phyloP scores from a whole-genome alignment of 257 asterid species.

The Ocimum tenuiflorum region DNA sequence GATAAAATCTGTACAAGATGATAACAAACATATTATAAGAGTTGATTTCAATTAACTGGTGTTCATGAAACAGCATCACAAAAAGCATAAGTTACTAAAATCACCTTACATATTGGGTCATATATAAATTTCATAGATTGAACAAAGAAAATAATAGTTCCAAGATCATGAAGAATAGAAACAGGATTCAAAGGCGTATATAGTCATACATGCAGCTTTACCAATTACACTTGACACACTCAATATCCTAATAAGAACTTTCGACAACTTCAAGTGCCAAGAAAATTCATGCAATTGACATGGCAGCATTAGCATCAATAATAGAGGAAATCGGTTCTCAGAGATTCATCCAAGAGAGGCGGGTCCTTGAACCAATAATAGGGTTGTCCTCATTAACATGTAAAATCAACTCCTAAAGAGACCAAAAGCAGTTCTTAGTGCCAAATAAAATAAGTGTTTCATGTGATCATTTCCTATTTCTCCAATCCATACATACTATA shows the following conservation, averaged over 20 bases:
- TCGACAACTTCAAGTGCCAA: not conserved
- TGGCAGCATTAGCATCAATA: slow-evolving; percentile 9
- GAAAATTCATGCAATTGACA: not conserved
- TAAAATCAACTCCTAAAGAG: not conserved
- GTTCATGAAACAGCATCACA: not conserved
- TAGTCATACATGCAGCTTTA: not conserved
- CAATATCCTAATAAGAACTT: not conserved
- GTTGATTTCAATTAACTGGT: not conserved
- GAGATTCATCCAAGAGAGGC: not conserved
- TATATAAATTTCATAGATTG: not conserved
- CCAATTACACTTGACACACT: not conserved
- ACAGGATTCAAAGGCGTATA: not conserved
- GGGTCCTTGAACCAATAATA: slow-evolving; percentile 9
- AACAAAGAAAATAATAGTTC: not conserved
- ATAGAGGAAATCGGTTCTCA: not conserved
- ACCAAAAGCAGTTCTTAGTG: not conserved
- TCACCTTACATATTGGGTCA: not conserved
- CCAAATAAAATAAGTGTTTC: not conserved
- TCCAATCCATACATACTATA: not conserved
- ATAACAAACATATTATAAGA: not conserved
- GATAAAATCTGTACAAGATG: slow-evolving; percentile 50
- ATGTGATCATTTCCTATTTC: not conserved
- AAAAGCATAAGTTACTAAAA: not conserved
- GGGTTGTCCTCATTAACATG: not conserved
- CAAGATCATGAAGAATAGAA: not conserved